Conservation (phyloP, 1,139 yeast species). For the Pichia sp. region DNA sequence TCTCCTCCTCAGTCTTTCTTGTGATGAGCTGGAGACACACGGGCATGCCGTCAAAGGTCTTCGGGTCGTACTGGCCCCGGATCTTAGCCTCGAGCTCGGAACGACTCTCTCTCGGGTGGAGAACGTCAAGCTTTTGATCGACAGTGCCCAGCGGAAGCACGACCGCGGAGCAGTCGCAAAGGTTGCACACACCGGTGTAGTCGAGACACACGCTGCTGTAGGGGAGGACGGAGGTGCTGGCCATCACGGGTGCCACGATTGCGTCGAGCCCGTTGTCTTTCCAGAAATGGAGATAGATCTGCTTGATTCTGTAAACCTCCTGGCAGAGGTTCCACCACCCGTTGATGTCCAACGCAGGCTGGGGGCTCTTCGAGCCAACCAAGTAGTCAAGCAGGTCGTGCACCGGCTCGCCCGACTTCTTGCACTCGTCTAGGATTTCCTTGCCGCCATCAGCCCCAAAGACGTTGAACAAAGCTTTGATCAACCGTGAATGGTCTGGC, state of each 20-base stretch:
- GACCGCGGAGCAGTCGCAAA: constrained; percentile 23
- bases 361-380: constrained; percentile 16
- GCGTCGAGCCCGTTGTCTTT: constrained; percentile 21
- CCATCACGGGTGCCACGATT: constrained; percentile 22
- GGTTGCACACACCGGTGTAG: constrained; percentile 23
- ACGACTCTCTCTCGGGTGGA: constrained; percentile 26
- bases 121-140: constrained; percentile 17
- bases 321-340: constrained; percentile 36
- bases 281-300: constrained; percentile 34
- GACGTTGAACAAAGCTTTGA: constrained; percentile 15
- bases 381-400: constrained; percentile 18
- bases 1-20: constrained; percentile 58
- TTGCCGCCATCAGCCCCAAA: constrained; percentile 48
- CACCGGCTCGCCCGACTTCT: constrained; percentile 44
- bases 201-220: constrained; percentile 11
- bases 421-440: constrained; percentile 32
- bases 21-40: constrained; percentile 63
- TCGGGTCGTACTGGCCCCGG: constrained; percentile 47
- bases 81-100: constrained; percentile 39
- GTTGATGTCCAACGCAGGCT: constrained; percentile 28
- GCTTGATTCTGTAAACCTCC: constrained; percentile 31
- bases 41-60: constrained; percentile 57
- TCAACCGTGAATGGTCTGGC: constrained; percentile 35
- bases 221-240: constrained; percentile 17
- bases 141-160: constrained; percentile 23